phyloP scores from a whole-genome alignment of 2,329 filamentous ascomycete species.

The Scedosporium apiospermum region DNA sequence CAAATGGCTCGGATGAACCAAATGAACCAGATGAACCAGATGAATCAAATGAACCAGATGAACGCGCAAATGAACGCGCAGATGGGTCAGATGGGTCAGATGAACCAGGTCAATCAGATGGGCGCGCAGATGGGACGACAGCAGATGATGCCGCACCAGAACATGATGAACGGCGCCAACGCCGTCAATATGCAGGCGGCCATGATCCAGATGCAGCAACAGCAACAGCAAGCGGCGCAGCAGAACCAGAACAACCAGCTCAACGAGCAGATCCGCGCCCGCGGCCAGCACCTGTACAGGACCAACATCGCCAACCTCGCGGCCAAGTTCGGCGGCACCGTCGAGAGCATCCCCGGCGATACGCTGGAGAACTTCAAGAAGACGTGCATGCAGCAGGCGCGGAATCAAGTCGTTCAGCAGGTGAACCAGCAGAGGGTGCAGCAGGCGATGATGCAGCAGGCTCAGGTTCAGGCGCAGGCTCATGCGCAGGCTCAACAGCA shows the following conservation, averaged over 20 bases:
- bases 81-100: constrained; percentile 13
- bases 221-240: constrained; percentile 21
- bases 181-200: constrained; percentile 27
- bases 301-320: constrained; percentile 25
- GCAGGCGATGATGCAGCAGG: constrained; percentile 25
- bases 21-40: constrained; percentile 13
- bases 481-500: constrained; percentile 26
- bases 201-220: constrained; percentile 12
- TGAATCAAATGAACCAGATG: constrained; percentile 16
- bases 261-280: constrained; percentile 22
- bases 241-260: constrained; percentile 21
- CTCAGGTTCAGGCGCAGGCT: constrained; percentile 16
- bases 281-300: constrained; percentile 27
- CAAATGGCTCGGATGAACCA: constrained; percentile 16
- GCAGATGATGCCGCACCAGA: constrained; percentile 24
- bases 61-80: constrained; percentile 17
- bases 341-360: constrained; percentile 37
- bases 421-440: constrained; percentile 22
- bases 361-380: constrained; percentile 33
- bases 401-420: constrained; percentile 21
- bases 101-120: constrained; percentile 9
- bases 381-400: constrained; percentile 29
- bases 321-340: constrained; percentile 27
- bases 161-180: constrained; percentile 27
- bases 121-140: constrained; percentile 25